A percentile compares a stretch with the other conserved stretches of the same genome.
These are phyloP conservation scores for Globisporangium acanthophoron DNA, from an alignment of 352 stramenopile species.

Conservation along the genomic window DNA sequence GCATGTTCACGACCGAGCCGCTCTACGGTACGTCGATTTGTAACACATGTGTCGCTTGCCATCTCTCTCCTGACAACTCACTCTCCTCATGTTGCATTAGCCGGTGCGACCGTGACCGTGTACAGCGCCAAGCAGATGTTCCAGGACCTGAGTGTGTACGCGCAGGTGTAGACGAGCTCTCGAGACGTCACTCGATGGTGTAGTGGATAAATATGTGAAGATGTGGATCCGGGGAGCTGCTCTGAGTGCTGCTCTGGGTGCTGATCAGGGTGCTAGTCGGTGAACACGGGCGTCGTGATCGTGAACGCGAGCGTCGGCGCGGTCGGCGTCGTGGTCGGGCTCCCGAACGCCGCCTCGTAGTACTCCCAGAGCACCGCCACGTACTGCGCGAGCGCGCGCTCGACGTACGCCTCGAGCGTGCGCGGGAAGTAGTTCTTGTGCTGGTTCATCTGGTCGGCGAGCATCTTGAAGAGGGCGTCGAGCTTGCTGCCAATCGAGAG, in stretches of 20 bases:
- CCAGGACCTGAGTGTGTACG: constrained; percentile 68
- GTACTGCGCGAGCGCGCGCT: constrained; percentile 71
- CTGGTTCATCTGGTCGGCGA: constrained; percentile 60
- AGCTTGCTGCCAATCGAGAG: constrained; percentile 78
- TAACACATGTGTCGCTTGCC: no score
- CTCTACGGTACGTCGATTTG: constrained; percentile 36
- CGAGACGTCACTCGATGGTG: background rate
- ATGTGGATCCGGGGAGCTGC: background rate
- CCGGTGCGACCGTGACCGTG: constrained; percentile 59
- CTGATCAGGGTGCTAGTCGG: constrained; percentile 27
- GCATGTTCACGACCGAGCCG: constrained; percentile 69
- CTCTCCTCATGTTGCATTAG: constrained; percentile 19
- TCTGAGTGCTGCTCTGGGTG: background rate
- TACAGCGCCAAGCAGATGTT: constrained; percentile 78
- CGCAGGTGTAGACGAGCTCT: constrained; percentile 29
- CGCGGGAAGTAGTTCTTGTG: constrained; percentile 46
- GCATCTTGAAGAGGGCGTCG: constrained; percentile 84
- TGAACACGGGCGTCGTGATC: constrained; percentile 63
- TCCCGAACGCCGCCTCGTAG: constrained; percentile 67
- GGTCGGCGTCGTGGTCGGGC: constrained; percentile 33
- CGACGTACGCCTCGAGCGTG: constrained; percentile 66
- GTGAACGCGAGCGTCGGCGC: constrained; percentile 78
- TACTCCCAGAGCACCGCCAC: constrained; percentile 78
- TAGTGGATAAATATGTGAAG: background rate
- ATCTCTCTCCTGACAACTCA: no score